A percentile compares a stretch with the other conserved stretches of the same genome.
phyloP scores from a whole-genome alignment of 441 rosid species.

The Euphorbia schlechtendalii region DNA sequence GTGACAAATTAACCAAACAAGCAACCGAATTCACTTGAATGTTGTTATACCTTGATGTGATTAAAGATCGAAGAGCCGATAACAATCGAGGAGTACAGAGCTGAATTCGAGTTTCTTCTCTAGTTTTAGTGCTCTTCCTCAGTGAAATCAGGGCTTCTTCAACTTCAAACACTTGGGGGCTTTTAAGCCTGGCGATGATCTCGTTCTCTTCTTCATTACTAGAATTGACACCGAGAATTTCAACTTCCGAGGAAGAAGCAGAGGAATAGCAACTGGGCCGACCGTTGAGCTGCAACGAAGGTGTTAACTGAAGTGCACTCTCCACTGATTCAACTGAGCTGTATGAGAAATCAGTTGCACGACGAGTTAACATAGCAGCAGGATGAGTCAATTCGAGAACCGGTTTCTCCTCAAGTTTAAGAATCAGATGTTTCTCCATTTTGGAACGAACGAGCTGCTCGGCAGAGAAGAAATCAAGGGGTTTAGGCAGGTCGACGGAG shows the following conservation, averaged over 20 bases:
- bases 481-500: conserved; percentile 37
- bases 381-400: background rate
- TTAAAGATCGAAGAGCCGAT: conserved; percentile 37
- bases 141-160: conserved; percentile 57
- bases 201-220: conserved; percentile 43
- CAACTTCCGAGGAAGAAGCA: conserved; percentile 48
- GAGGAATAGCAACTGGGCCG: conserved; percentile 61
- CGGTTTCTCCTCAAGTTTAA: conserved; percentile 28
- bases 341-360: conserved; percentile 33
- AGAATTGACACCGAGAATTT: conserved; percentile 14
- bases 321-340: conserved; percentile 45
- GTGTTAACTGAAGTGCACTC: background rate
- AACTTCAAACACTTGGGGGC: conserved; percentile 37
- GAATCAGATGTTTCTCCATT: conserved; percentile 28
- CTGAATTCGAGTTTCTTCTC: conserved; percentile 35
- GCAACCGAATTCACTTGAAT: conserved; percentile 75
- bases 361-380: conserved; percentile 33
- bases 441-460: conserved; percentile 40
- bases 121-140: conserved; percentile 50
- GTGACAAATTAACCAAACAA: conserved; percentile 61
- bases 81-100: conserved; percentile 56
- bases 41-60: conserved; percentile 45
- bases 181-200: conserved; percentile 39
- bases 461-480: conserved; percentile 43
- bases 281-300: conserved; percentile 36